Base-by-base conservation (phyloP, 768 basidiomycete genomes). In the Trichaptum fuscoviolaceum region DNA sequence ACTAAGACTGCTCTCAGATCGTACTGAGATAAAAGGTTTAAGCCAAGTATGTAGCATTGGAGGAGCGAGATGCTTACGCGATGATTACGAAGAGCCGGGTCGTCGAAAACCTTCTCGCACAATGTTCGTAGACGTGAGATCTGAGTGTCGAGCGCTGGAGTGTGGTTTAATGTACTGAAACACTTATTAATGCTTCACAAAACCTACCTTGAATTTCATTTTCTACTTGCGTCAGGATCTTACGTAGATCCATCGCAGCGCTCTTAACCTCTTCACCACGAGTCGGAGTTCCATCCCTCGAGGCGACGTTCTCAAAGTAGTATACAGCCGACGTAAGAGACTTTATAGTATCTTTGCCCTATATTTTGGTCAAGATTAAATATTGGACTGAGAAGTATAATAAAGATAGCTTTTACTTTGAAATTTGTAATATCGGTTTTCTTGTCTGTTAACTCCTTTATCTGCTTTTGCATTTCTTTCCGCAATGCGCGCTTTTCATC, bases 1-100 rank as follows among this genome's bases (percentile, higher is more conserved):
- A 92, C 80, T 52, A 93, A 80, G 5, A 93, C 92, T 8, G 84
- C 88, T 2, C 91, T 88, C 25, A 95, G 84, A 69, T 93, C 91
- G 71, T 93, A 95, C 91, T 93, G 57, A 12, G n/a, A 34, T 7
- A 58, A n/a, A 34, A 17, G 17, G 18, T 26, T 26, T 67, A 63
- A 35, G 26, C 18, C 36, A 35, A 30, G n/a, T n/a, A n/a, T 9
- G 20, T 27, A 27, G 24, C 23, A 66, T 18, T 9, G 9, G 25
- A 60, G 20, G 10, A 15, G 24, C 30, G 10, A 59, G 24, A 10
- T 52, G 77, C 83, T 35, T 67, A 86, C 91, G 69, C 82, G 83
- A 71, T 83, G 80, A 63, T 83, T 76, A 70, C 88, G 86, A 36
- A 93, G 74, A 68, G 91, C 91, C 0, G 87, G 84, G 63, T 84